Evolutionary conservation across 2,329 filamentous ascomycete genomes (phyloP).

Genomic region (Claviceps pusilla): DNA sequence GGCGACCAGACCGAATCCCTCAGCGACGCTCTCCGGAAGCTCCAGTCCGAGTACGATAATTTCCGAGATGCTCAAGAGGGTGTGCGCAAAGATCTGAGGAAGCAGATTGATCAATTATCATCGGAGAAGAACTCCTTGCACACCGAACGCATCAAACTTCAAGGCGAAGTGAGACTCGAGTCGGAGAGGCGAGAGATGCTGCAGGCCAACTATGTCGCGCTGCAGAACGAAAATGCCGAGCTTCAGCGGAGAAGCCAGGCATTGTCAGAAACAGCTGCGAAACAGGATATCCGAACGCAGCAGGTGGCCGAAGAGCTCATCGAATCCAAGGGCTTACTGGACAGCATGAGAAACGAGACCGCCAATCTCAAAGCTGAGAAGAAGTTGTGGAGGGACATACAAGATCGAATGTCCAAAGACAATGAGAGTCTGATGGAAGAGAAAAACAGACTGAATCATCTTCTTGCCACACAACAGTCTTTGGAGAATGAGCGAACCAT

Average conservation of each 20-base stretch:
- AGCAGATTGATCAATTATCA: conserved; percentile 69
- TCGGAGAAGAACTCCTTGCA: conserved; percentile 71
- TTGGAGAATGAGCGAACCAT: conserved; percentile 86
- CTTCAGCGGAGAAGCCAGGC: conserved; percentile 68
- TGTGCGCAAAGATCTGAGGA: conserved; percentile 67
- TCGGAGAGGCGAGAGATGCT: conserved; percentile 79
- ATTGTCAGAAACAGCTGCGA: conserved; percentile 69
- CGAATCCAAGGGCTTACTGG: conserved; percentile 64
- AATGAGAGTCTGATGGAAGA: conserved; percentile 77
- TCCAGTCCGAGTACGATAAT: conserved; percentile 79
- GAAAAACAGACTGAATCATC: conserved; percentile 64
- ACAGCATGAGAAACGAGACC: conserved; percentile 80
- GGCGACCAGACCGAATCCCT: conserved; percentile 45
- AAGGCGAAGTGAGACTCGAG: conserved; percentile 67
- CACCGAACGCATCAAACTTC: conserved; percentile 63
- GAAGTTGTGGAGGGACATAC: conserved; percentile 84
- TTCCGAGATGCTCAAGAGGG: conserved; percentile 74
- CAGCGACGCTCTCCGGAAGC: conserved; percentile 64
- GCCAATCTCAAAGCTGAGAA: conserved; percentile 92
- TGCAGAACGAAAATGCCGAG: conserved; percentile 74
- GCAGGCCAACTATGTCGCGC: conserved; percentile 68
- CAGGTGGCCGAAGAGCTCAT: conserved; percentile 88
- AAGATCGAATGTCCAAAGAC: conserved; percentile 74
- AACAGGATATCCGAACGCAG: conserved; percentile 78
- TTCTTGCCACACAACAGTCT: conserved; percentile 72